phyloP scores from a whole-genome alignment of 2,329 filamentous ascomycete species.

The Tolypocladium paradoxum region DNA sequence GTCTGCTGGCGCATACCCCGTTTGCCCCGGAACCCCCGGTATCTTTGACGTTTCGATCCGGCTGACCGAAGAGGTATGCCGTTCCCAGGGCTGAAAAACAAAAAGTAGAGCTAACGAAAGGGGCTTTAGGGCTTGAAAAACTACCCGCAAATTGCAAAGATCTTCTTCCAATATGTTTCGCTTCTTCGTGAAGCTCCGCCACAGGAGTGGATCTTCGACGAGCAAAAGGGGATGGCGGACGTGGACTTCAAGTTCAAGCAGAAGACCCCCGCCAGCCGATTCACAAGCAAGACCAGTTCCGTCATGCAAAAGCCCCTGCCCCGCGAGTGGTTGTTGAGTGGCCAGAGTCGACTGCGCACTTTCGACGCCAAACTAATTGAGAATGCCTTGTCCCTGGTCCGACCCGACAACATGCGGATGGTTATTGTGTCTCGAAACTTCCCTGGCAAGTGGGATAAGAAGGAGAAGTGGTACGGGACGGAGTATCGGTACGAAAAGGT shows the following conservation, averaged over 20 bases:
- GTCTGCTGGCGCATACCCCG: constrained; percentile 61
- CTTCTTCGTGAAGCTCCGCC: constrained; percentile 72
- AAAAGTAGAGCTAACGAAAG: constrained; percentile 1
- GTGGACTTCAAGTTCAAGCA: constrained; percentile 94
- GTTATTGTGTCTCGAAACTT: constrained; percentile 73
- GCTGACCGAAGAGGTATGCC: constrained; percentile 64
- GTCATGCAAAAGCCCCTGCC: constrained; percentile 88
- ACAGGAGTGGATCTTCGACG: constrained; percentile 87
- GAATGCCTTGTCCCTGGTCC: constrained; percentile 60
- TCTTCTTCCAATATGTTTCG: constrained; percentile 84
- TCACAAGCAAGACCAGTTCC: constrained; percentile 73
- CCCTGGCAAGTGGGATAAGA: constrained; percentile 74
- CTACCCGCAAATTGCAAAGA: constrained; percentile 72
- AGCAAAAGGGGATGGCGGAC: constrained; percentile 81
- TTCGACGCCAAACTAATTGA: constrained; percentile 73
- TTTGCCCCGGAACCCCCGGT: constrained; percentile 68
- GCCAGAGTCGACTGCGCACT: constrained; percentile 61
- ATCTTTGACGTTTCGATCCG: constrained; percentile 72
- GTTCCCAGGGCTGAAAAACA: background rate
- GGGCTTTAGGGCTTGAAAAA: constrained; percentile 53
- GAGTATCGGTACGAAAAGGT: constrained; percentile 82
- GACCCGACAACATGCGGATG: constrained; percentile 83
- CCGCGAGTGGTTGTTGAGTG: constrained; percentile 79
- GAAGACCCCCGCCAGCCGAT: constrained; percentile 80
- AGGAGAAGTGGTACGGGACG: constrained; percentile 96